These are phyloP conservation scores for Amanita exitialis DNA, from an alignment of 768 basidiomycete species.

Conservation along the genomic window DNA sequence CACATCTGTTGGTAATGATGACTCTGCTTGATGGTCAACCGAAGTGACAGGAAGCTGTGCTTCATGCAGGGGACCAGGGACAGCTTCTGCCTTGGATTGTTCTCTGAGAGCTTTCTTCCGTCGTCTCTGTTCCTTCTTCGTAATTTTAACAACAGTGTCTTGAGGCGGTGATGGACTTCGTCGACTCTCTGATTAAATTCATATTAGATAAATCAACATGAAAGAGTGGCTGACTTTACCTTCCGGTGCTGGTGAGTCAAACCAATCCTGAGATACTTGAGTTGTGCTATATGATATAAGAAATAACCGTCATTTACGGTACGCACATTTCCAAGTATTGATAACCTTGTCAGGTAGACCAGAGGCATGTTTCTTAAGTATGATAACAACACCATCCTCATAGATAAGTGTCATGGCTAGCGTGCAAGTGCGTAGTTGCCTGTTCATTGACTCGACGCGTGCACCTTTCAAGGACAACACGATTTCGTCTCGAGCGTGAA, in stretches of 20 bases:
- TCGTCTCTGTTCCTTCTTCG: conserved; percentile 3
- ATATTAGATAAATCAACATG: background rate
- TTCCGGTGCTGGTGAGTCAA: conserved; percentile 14
- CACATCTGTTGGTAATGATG: background rate
- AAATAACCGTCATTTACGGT: background rate
- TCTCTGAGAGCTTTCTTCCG: background rate
- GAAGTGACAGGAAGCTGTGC: background rate
- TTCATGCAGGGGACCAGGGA: background rate
- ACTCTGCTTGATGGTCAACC: background rate
- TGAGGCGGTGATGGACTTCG: background rate
- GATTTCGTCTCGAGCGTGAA: conserved; percentile 32
- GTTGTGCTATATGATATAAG: background rate
- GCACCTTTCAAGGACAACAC: conserved; percentile 39
- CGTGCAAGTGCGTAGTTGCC: conserved; percentile 17
- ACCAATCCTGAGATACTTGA: conserved; percentile 20
- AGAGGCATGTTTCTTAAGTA: conserved; percentile 21
- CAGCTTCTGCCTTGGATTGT: background rate
- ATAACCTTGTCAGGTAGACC: conserved; percentile 15
- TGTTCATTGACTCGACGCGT: conserved; percentile 17
- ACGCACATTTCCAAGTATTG: conserved; percentile 33
- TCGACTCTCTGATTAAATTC: background rate
- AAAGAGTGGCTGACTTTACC: conserved; percentile 11
- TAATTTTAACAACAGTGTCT: background rate
- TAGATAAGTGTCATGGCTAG: conserved; percentile 34
- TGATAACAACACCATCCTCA: conserved; percentile 29